Evolutionary conservation across 2,329 filamentous ascomycete species (phyloP), one percentile per base, ranked within the genome.

Genomic region (Claviceps humidiphila): DNA sequence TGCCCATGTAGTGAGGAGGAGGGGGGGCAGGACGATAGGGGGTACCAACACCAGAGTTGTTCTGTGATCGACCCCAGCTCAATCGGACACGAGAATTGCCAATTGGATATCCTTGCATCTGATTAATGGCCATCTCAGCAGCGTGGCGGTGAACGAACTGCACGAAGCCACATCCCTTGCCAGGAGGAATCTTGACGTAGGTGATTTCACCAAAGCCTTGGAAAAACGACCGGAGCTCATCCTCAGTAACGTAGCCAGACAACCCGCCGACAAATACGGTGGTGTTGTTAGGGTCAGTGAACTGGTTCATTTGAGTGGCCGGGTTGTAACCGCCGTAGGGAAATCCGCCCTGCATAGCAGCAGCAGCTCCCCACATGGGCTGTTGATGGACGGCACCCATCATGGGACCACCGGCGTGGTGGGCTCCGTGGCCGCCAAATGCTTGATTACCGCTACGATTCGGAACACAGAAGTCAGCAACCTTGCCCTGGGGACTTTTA

Each of bases 71-170:
- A 58, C 93, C 93, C 93, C 93, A 98, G 68, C 89, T 95, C 60
- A 98, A 80, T 63, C 93, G 89, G 55, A 98, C 93, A 59, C 93
- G 89, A 47, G 91, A 97, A 78, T 98, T 98, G 52, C 93, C 93
- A 64, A 98, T 98, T 24, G 93, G 93, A 68, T 98, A 98, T 56
- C 93, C 93, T 73, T 98, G 93, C 93, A 98, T 98, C 74, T 98
- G 93, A 74, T 98, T 98, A 80, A 98, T 98, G 60, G 93, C 93
- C 93, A 98, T 98, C 75, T 98, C 93, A 14, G 93, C 93, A 51
- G 93, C 93, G 65, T 98, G 93, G 59, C 93, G 89, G 74, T 98
- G 93, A 53, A 98, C 93, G 63, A 98, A 98, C 72, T 98, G 93
- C 54, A 98, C 93, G 66, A 98, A 98, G 54, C 93, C 93, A 65